Evolutionary conservation across 1,139 yeast species (phyloP).

Genomic region (Yamadazyma sp.): DNA sequence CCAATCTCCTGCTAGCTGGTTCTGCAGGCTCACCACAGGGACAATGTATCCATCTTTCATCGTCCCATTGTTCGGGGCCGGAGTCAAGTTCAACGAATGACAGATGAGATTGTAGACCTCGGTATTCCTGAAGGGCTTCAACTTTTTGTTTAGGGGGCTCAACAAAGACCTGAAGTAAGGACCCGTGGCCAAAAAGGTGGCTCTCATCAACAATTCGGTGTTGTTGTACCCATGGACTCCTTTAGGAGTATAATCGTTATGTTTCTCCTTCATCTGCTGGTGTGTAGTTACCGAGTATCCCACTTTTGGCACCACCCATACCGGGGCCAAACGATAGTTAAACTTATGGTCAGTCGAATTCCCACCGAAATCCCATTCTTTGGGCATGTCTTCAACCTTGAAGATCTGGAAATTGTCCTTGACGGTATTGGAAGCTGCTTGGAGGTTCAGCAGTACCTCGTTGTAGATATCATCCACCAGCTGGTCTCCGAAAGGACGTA

Average conservation of each 20-base stretch:
- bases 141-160: conserved; percentile 24
- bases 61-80: conserved; percentile 65
- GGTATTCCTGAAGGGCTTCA: conserved; percentile 68
- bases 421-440: conserved; percentile 19
- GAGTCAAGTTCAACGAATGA: conserved; percentile 58
- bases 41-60: conserved; percentile 12
- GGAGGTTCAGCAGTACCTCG: conserved; percentile 23
- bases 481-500: conserved; percentile 52
- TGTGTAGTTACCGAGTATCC: conserved; percentile 78
- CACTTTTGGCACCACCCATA: conserved; percentile 81
- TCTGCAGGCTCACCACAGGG: conserved; percentile 22
- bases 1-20: conserved; percentile 53
- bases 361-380: conserved; percentile 68
- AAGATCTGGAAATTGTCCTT: conserved; percentile 34
- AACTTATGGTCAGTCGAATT: conserved; percentile 37
- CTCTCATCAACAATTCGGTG: conserved; percentile 76
- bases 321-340: conserved; percentile 70
- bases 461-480: conserved; percentile 21
- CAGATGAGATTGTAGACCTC: conserved; percentile 77
- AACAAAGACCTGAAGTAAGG: conserved; percentile 59
- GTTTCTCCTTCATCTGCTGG: conserved; percentile 51
- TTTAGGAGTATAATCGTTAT: conserved; percentile 54
- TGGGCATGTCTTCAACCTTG: conserved; percentile 59
- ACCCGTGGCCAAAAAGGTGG: conserved; percentile 76
- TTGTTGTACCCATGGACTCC: conserved; percentile 89